Evolutionary conservation across 129 eudicot species (phyloP), one percentile per base, ranked within the genome.

Genomic region (Escallonia rubra): DNA sequence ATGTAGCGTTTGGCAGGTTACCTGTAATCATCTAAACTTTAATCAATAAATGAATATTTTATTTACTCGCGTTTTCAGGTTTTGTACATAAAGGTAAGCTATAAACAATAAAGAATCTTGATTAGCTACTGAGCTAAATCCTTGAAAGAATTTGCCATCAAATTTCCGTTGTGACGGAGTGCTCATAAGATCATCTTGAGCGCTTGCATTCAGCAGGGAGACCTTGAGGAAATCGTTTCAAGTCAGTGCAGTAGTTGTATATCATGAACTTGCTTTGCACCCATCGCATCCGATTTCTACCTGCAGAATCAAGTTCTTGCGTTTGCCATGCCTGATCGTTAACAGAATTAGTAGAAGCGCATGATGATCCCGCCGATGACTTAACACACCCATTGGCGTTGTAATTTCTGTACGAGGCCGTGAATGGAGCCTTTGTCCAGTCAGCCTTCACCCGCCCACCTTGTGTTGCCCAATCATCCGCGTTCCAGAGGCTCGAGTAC

Each of bases 161-260:
- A 62, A 7, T 34, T 23, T 23, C 34, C 34, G 34, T 23, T 23
- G 34, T 45, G 39, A 62, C 8, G 41, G 43, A 42, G 5, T 49
- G 7, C 7, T 49, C 40, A 46, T 62, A 69, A 14, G 16, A 65
- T 41, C 53, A 75, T 53, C 57, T 39, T 6, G 75, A 76, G 2
- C 69, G 75, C 47, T 65, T 69, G 65, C 80, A 76, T 70, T 76
- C 34, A 67, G 38, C 7, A 3, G 80, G 61, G 40, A 63, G 40
- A 9, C 66, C 80, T 41, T 76, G 67, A 12, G 72, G 47, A 64
- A 76, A 76, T 11, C 81, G 67, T 4, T 41, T 64, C 7, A 0
- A n/a, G 41, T 76, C 76, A 13, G 50, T 64, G 57, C 81, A 76
- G 49, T 76, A 76, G 47, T 76, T 64, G 63, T 76, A 76, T 41